Base-by-base conservation (phyloP, 805 yeast genomes). In the Candida patagonica region DNA sequence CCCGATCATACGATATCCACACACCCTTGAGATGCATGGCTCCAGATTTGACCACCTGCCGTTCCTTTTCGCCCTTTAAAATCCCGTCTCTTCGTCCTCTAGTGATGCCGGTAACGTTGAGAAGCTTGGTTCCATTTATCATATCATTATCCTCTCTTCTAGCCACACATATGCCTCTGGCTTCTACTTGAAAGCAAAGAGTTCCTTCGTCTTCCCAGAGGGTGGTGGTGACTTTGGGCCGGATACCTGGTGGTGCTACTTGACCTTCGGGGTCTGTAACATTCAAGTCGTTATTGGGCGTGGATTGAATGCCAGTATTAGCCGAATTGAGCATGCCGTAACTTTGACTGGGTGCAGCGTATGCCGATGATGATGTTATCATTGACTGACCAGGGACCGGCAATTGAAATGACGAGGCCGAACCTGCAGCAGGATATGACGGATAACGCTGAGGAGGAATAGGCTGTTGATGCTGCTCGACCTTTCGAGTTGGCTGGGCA, bases 171-270 rank as follows among this genome's bases (percentile, higher is more conserved):
- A 82, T 82, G 42, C 84, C 82, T 47, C 80, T 77, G 42, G 85
- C 87, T 54, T 82, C 92, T 24, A 83, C 88, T 60, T 82, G 92
- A 63, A 82, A 83, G 55, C 92, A 83, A 36, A 82, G 61, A 1
- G 92, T 83, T 49, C 80, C 78, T 54, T 83, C 92, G 56, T 83
- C 92, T 56, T 83, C 89, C 94, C 94, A 83, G 73, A 80, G 74
- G 15, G 89, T 82, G 23, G 89, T 81, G 40, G 87, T 79, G 42
- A 82, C 86, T 46, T 74, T 62, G 40, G 78, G 77, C 54, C 70
- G 67, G 45, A 53, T 51, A 9, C 60, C 57, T 37, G 68, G 62
- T 38, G 68, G 63, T 16, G 64, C 61, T 26, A 50, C 52, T 49
- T 60, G 65, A 32, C 65, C 65, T 5, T 60, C 59, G 20, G 64